Percentiles rank a stretch among this genome's conserved stretches.
phyloP scores from a whole-genome alignment of 495 filamentous ascomycete species.

The Xanthoparmelia taractica region DNA sequence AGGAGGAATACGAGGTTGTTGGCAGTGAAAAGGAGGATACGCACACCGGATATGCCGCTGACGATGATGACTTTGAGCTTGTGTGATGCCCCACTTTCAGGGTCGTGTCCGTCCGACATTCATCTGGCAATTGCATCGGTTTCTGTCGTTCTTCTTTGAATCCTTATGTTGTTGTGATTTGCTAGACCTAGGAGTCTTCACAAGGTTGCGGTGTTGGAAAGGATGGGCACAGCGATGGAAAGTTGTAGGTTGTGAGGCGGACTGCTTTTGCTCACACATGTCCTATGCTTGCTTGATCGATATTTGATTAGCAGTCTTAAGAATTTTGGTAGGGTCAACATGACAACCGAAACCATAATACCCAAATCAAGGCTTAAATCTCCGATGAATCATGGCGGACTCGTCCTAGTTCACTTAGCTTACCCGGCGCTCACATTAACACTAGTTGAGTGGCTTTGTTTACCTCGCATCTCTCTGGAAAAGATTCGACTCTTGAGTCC shows the following conservation, averaged over 20 bases:
- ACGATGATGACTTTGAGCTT: slow-evolving; percentile 40
- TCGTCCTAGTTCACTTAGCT: background rate
- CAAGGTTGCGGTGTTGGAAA: background rate
- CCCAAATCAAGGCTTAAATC: background rate
- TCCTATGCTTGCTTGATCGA: background rate
- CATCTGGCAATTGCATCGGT: background rate
- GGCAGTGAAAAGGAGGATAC: slow-evolving; percentile 36
- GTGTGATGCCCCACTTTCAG: slow-evolving; percentile 19
- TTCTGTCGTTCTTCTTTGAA: background rate
- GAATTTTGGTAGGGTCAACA: background rate
- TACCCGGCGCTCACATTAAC: slow-evolving; percentile 13
- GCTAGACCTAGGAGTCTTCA: background rate
- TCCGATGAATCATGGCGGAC: background rate
- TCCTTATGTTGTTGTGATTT: background rate
- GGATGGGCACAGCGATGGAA: slow-evolving; percentile 9
- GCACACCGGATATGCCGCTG: slow-evolving; percentile 32
- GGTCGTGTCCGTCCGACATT: background rate
- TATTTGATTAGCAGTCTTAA: background rate
- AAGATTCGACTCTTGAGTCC: background rate
- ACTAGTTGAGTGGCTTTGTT: slow-evolving; percentile 10
- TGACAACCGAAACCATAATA: background rate
- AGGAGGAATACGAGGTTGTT: slow-evolving; percentile 52
- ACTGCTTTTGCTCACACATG: background rate
- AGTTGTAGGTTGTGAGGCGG: background rate
- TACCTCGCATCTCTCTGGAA: too few species aligned